Evolutionary conservation across 176 grass and related monocot genomes (phyloP).

Genomic region (Saccharum officinarum): DNA sequence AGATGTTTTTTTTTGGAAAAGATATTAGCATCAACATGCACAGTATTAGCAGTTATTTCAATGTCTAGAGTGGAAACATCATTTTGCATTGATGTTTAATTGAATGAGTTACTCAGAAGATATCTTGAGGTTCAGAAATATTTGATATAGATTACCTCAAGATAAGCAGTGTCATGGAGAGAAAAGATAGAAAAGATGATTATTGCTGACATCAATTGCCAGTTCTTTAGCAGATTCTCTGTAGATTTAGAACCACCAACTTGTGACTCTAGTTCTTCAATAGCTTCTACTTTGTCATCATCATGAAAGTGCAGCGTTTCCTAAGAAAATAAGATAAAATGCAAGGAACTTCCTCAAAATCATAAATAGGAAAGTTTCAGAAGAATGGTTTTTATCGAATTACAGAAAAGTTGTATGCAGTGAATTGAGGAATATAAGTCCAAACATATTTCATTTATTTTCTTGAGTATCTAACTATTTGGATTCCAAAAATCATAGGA

Average conservation of each 20-base stretch:
- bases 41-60: background rate
- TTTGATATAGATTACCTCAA: constrained; percentile 50
- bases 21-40: background rate
- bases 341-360: background rate
- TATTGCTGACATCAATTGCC: constrained; percentile 61
- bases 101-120: background rate
- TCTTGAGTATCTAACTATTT: background rate
- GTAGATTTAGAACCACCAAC: constrained; percentile 22
- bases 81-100: background rate
- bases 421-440: background rate
- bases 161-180: constrained; percentile 66
- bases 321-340: constrained; percentile 24
- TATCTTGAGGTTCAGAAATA: background rate
- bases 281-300: constrained; percentile 48
- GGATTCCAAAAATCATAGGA: constrained; percentile 17
- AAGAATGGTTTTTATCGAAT: background rate
- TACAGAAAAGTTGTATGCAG: background rate
- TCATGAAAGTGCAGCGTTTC: constrained; percentile 70
- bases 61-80: background rate
- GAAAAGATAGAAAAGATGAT: constrained; percentile 60
- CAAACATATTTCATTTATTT: background rate
- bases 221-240: constrained; percentile 55
- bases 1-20: constrained; percentile 25
- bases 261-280: constrained; percentile 51
- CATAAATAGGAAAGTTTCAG: background rate